These are phyloP conservation scores for Chaetomidium leptoderma DNA, from an alignment of 495 filamentous ascomycete species.

Conservation along the genomic window DNA sequence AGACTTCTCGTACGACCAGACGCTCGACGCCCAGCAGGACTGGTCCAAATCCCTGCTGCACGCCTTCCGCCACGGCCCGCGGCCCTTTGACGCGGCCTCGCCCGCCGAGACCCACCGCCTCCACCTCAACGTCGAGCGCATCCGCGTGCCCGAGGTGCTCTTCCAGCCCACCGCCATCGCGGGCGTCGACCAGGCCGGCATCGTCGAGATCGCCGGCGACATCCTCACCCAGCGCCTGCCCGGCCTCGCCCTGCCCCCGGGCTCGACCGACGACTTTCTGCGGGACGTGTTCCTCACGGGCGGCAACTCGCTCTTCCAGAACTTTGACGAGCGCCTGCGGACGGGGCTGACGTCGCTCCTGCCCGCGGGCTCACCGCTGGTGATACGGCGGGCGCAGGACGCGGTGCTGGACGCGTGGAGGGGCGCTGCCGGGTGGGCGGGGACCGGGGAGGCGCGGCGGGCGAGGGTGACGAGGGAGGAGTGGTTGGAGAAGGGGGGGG, in stretches of 20 bases:
- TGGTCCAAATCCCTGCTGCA: constrained; percentile 91
- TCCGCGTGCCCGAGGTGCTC: constrained; percentile 90
- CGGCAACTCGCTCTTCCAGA: constrained; percentile 80
- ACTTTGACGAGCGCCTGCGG: constrained; percentile 78
- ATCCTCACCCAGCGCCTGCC: constrained; percentile 77
- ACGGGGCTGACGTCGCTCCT: constrained; percentile 67
- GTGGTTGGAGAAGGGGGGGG: constrained; percentile 77
- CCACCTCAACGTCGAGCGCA: constrained; percentile 94
- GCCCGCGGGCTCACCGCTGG: constrained; percentile 60
- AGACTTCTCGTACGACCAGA: constrained; percentile 82
- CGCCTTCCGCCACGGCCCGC: constrained; percentile 80
- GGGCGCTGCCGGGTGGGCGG: constrained; percentile 80
- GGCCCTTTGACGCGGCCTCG: constrained; percentile 75
- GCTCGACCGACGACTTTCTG: constrained; percentile 55
- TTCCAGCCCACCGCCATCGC: constrained; percentile 91
- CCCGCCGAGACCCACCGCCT: constrained; percentile 81
- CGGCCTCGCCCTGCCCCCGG: constrained; percentile 45
- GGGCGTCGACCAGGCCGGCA: constrained; percentile 88
- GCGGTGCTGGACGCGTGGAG: constrained; percentile 84
- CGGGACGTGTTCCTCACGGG: constrained; percentile 91
- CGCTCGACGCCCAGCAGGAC: constrained; percentile 83
- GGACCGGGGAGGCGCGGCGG: constrained; percentile 43
- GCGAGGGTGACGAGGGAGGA: constrained; percentile 63
- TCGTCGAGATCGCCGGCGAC: constrained; percentile 82
- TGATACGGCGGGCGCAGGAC: constrained; percentile 65